Percentiles rank a stretch among this genome's conserved stretches.
phyloP scores from a whole-genome alignment of 179 eudicot species.

The Corrigiola litoralis region DNA sequence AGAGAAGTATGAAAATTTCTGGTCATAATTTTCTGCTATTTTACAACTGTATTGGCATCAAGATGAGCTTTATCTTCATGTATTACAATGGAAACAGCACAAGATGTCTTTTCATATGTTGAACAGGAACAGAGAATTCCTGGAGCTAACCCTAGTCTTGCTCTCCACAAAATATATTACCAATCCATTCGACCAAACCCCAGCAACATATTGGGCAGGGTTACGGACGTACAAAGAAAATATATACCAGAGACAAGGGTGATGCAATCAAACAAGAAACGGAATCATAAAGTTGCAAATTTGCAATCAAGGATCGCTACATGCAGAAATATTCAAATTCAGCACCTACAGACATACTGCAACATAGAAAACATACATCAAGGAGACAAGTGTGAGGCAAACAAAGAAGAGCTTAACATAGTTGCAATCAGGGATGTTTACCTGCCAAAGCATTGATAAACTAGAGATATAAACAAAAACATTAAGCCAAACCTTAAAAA shows the following conservation, averaged over 20 bases:
- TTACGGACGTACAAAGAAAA: not conserved
- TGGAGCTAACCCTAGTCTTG: not conserved
- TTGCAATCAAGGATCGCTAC: not conserved
- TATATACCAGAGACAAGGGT: not conserved
- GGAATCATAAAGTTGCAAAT: not conserved
- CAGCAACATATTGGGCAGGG: not conserved
- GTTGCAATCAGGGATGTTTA: too few species aligned
- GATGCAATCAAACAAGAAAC: too few species aligned
- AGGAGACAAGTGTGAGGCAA: too few species aligned
- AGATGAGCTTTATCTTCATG: too few species aligned
- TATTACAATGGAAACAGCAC: too few species aligned
- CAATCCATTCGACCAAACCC: not conserved
- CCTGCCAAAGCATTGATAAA: too few species aligned
- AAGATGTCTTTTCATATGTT: not conserved
- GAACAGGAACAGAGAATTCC: not conserved
- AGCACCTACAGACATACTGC: not conserved
- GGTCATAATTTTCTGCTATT: too few species aligned
- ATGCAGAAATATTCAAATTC: not conserved
- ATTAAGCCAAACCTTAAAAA: too few species aligned
- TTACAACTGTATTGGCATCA: too few species aligned
- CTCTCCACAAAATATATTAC: not conserved
- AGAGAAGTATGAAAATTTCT: too few species aligned
- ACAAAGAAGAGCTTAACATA: too few species aligned
- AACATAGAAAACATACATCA: not conserved
- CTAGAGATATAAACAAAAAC: too few species aligned